These are phyloP conservation scores for Usnea hakonensis DNA, from an alignment of 495 filamentous ascomycete genomes.

Conservation along the genomic window DNA sequence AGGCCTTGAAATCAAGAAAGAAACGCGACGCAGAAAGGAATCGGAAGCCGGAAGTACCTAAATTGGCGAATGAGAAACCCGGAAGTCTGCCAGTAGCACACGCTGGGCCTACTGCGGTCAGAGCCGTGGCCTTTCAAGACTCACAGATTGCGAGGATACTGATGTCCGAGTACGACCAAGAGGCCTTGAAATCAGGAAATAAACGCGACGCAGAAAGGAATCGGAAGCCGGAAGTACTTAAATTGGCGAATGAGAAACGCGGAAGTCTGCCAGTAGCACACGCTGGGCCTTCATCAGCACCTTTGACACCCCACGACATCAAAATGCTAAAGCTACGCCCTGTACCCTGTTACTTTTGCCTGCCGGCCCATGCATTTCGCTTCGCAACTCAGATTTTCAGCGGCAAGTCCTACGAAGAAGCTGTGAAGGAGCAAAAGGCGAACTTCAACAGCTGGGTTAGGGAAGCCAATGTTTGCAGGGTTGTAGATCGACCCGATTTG, in stretches of 20 bases:
- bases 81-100: not conserved
- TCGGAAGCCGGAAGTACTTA: no score
- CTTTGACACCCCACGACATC: not conserved
- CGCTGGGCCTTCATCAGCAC: not conserved
- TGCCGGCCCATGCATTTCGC: not conserved
- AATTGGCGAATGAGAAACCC: no score
- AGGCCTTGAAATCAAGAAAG: no score
- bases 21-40: no score
- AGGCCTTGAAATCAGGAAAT: no score
- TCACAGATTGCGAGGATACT: no score
- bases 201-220: no score
- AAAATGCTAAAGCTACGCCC: not conserved
- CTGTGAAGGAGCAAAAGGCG: not conserved
- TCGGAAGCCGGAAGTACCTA: no score
- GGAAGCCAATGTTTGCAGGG: not conserved
- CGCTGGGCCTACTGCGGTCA: not conserved
- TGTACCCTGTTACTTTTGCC: not conserved
- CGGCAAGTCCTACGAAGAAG: not conserved
- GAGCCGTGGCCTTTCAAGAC: not conserved
- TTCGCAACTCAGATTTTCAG: not conserved
- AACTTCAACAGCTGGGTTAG: not conserved
- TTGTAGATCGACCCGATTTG: not conserved
- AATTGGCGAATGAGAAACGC: no score
- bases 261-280: not conserved
- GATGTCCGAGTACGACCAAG: no score